Base-by-base conservation (phyloP, 1,139 yeast genomes). In the Arxiozyma bovina region DNA sequence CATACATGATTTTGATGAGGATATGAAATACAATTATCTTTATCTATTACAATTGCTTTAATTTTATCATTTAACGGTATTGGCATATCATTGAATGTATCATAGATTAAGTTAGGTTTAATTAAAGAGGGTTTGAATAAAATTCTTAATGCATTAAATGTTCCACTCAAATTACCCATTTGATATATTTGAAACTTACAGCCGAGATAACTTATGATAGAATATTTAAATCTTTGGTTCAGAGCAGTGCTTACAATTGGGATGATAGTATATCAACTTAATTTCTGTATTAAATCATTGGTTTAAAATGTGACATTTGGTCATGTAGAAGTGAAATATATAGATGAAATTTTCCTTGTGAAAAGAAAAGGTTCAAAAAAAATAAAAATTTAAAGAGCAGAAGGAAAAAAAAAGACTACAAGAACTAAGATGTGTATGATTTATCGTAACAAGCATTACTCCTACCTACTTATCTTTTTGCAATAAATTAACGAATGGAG, bases 1-100 rank as follows among this genome's bases (percentile, higher is more conserved):
- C 90, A 90, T 1, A 93, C 86, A 57, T 81, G 79, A 61, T 85
- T 86, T 55, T 83, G 86, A 57, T 88, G 87, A 50, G 94, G 95
- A 60, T 79, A 77, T 4, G 99, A 96, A 69, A 93, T 87, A 66
- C 98, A 93, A 68, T 93, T 94, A 70, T 93, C 99, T 69, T 94
- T 93, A 68, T 93, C 99, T 34, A 93, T 75, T 0, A 93, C 94
- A 2, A 93, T 78, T 0, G 94, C 96, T 61, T 81, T 85, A 57
- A 90, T 86, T 15, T 70, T 67, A 12, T 67, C 61, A 2, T 75
- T 73, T 12, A 78, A 65, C 25, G 85, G 85, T 15, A 81, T 58
- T 0, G 77, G 70, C 27, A 79, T 63, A 55, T 84, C 81, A 63
- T 81, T 85, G 67, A 93, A 91, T 0, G 84, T 82, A 20, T n/a